Percentiles rank a stretch among this genome's conserved stretches.
Conservation (phyloP, 495 filamentous ascomycete species). For the Friedmanniomyces simplex region DNA sequence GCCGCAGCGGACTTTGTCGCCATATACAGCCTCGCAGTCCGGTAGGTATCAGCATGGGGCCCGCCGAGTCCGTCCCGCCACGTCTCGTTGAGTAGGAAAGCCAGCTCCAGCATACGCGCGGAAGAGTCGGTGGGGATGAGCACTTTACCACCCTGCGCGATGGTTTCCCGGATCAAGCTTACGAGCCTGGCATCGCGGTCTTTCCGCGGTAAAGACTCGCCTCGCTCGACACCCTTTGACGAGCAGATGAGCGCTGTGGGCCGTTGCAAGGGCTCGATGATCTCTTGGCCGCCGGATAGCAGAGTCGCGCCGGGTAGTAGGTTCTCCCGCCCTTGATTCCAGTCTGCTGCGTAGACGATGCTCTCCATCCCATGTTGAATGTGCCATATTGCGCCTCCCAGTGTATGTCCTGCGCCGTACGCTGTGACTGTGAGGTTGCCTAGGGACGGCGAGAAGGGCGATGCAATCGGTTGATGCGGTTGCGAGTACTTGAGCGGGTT, state of each 20-base stretch:
- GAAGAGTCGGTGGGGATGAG: slow-evolving; percentile 93
- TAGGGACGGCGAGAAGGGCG: slow-evolving; percentile 76
- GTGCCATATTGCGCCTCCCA: slow-evolving; percentile 97
- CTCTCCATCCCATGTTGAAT: slow-evolving; percentile 95
- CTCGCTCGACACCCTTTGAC: slow-evolving; percentile 63
- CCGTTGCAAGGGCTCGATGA: slow-evolving; percentile 84
- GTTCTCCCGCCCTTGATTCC: slow-evolving; percentile 92
- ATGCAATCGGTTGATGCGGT: slow-evolving; percentile 75
- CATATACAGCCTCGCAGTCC: slow-evolving; percentile 63
- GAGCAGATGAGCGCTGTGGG: slow-evolving; percentile 91
- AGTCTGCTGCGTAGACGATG: slow-evolving; percentile 94
- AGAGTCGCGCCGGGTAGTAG: slow-evolving; percentile 87
- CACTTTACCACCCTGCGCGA: slow-evolving; percentile 79
- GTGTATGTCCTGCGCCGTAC: slow-evolving; percentile 90
- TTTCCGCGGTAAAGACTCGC: slow-evolving; percentile 57
- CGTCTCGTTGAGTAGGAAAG: slow-evolving; percentile 82
- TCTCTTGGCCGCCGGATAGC: slow-evolving; percentile 78
- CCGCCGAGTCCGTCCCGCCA: slow-evolving; percentile 66
- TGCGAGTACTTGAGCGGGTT: slow-evolving; percentile 94
- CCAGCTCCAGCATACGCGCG: slow-evolving; percentile 83
- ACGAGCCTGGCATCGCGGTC: slow-evolving; percentile 79
- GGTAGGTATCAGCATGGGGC: slow-evolving; percentile 43
- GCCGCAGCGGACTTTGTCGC: slow-evolving; percentile 69
- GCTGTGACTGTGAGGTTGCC: slow-evolving; percentile 93
- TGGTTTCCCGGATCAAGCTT: slow-evolving; percentile 63